Conservation (phyloP, 1,139 yeast species). For the Ogataea hybrid region DNA sequence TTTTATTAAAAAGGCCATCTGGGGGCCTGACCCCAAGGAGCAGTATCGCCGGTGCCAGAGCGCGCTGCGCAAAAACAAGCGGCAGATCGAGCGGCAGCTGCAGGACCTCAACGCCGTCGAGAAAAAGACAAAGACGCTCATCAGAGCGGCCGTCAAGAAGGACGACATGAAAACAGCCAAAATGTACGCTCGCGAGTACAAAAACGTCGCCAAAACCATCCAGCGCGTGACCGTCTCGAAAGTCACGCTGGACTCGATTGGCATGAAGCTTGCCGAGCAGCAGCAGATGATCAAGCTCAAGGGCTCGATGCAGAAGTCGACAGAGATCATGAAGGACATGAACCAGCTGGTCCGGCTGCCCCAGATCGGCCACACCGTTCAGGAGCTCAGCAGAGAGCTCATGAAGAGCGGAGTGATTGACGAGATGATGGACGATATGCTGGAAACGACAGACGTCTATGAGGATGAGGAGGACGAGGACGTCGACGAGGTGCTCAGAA, state of each 20-base stretch:
- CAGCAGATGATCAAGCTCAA: slow-evolving; percentile 84
- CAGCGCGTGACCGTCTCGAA: slow-evolving; percentile 73
- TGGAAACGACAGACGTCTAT: slow-evolving; percentile 71
- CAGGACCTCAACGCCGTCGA: slow-evolving; percentile 63
- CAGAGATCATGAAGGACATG: slow-evolving; percentile 87
- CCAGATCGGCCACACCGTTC: slow-evolving; percentile 79
- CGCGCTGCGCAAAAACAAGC: slow-evolving; percentile 76
- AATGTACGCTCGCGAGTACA: slow-evolving; percentile 78
- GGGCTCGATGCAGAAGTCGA: slow-evolving; percentile 74
- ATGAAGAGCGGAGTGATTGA: slow-evolving; percentile 90
- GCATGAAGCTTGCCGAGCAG: slow-evolving; percentile 89
- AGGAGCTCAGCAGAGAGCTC: slow-evolving; percentile 81
- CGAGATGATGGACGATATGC: slow-evolving; percentile 92
- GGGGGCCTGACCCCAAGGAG: slow-evolving; percentile 96
- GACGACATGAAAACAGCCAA: slow-evolving; percentile 74
- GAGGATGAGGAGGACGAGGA: slow-evolving; percentile 67
- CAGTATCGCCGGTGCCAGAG: slow-evolving; percentile 77
- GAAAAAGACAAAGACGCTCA: slow-evolving; percentile 72
- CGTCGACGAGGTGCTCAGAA: slow-evolving; percentile 51
- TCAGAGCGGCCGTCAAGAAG: slow-evolving; percentile 74
- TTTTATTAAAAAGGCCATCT: slow-evolving; percentile 74
- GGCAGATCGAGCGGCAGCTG: slow-evolving; percentile 75
- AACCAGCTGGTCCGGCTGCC: slow-evolving; percentile 77
- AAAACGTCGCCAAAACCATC: slow-evolving; percentile 71
- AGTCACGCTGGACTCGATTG: slow-evolving; percentile 82